These are phyloP conservation scores for Fusarium nygamai DNA, from an alignment of 2,329 filamentous ascomycete species.

Conservation along the genomic window DNA sequence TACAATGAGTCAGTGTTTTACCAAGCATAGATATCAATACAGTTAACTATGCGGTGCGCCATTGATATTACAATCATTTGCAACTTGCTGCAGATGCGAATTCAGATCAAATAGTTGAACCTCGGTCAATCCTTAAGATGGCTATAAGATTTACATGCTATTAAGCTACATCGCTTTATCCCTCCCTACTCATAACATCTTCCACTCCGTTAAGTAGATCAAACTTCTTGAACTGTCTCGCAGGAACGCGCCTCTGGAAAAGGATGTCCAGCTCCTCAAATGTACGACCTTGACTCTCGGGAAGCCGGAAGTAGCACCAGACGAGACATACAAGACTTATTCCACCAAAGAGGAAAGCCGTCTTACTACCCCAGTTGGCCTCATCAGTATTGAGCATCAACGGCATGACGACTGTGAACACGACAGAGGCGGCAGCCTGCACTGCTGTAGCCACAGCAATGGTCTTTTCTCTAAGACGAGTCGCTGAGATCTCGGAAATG, in stretches of 20 bases:
- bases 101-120: background rate
- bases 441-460: slow-evolving; percentile 51
- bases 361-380: slow-evolving; percentile 48
- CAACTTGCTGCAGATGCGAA: background rate
- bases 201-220: background rate
- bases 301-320: slow-evolving; percentile 49
- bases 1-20: background rate
- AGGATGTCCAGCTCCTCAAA: slow-evolving; percentile 49
- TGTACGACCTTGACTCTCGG: slow-evolving; percentile 46
- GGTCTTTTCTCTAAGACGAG: slow-evolving; percentile 54
- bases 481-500: slow-evolving; percentile 53
- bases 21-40: background rate
- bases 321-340: slow-evolving; percentile 36
- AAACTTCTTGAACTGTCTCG: slow-evolving; percentile 48
- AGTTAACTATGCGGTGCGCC: background rate
- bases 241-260: slow-evolving; percentile 45
- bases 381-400: slow-evolving; percentile 48
- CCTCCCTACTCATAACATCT: background rate
- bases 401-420: slow-evolving; percentile 45
- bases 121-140: accelerated
- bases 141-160: accelerated
- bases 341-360: slow-evolving; percentile 46
- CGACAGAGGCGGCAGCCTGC: slow-evolving; percentile 40
- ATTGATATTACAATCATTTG: no score
- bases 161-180: accelerated